Base-by-base conservation (phyloP, 441 rosid species). In the Croton setiger region DNA sequence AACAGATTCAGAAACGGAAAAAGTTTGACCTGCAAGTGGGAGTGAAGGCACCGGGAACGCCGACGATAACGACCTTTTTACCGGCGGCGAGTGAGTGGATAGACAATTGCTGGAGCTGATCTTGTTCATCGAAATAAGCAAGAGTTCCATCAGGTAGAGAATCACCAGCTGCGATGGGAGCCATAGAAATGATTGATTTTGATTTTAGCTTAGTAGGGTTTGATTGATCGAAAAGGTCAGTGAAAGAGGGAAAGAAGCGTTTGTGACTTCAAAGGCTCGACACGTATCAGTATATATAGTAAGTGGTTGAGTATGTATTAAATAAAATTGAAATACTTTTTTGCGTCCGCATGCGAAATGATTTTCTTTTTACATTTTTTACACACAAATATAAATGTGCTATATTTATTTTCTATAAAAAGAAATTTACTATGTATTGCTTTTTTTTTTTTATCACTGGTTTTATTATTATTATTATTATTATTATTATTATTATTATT, bases 11-110 rank as follows among this genome's bases (percentile, higher is more conserved):
- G 60, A 45, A 67, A 5, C 5, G 0, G 7, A 37, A 31, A 53
- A 7, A 36, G 5, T 33, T 47, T 31, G 69, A 91, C 98, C 97
- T 94, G 92, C 97, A 94, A 53, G 96, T 91, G 31, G 98, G 96
- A 27, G 98, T 94, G 79, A 94, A 94, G 66, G 98, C 98, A 54
- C 98, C 97, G 74, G 98, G 98, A 57, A 94, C 96, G 21, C 95
- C 98, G 54, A 94, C 84, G 73, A 94, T 75, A 66, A 91, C 45
- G 74, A 87, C 82, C 82, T 85, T 90, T 78, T 91, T 93, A 67
- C 91, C 93, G 65, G 93, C 82, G 69, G 91, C 92, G 57, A 91
- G 86, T 36, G 98, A 77, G 86, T 91, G 90, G 5, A 91, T 75
- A 60, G 95, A 87, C 21, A 85, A 87, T 14, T 81, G 71, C 79